phyloP scores from a whole-genome alignment of 306 rosid genomes.

The Neltuma alba region DNA sequence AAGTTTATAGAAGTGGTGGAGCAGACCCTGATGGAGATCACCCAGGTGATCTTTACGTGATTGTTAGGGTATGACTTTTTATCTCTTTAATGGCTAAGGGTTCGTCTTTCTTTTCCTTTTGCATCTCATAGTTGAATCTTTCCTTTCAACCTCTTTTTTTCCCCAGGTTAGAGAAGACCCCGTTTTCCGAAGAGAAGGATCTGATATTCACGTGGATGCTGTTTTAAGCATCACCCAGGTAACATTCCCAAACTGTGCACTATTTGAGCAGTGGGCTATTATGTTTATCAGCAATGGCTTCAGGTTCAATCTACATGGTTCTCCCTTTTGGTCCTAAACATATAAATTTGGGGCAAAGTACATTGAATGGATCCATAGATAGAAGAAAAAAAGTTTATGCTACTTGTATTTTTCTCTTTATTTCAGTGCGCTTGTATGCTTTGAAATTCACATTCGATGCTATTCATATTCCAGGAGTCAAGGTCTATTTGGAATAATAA shows the following conservation, averaged over 20 bases:
- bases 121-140: not conserved
- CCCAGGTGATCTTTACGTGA: slow-evolving; percentile 83
- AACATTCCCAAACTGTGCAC: slow-evolving; percentile 17
- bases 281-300: not conserved
- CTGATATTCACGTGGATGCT: slow-evolving; percentile 89
- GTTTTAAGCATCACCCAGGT: slow-evolving; percentile 87
- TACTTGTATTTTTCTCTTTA: not conserved
- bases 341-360: slow-evolving; percentile 7
- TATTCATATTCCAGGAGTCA: not conserved
- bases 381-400: not conserved
- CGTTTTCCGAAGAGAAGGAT: slow-evolving; percentile 83
- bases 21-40: slow-evolving; percentile 90
- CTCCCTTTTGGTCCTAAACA: not conserved
- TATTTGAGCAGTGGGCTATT: slow-evolving; percentile 1
- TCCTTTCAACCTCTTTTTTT: not conserved
- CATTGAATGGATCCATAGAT: not conserved
- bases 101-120: slow-evolving; percentile 4
- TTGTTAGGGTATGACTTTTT: slow-evolving; percentile 54
- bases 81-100: slow-evolving; percentile 3
- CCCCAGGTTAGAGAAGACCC: slow-evolving; percentile 87
- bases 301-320: not conserved
- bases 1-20: slow-evolving; percentile 75
- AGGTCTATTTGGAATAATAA: not conserved
- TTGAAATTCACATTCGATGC: not conserved
- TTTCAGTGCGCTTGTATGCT: not conserved